A percentile compares a stretch with the other conserved stretches of the same genome.
Evolutionary conservation across 2,329 filamentous ascomycete species (phyloP).

Genomic region (Metarhizium robertsii): DNA sequence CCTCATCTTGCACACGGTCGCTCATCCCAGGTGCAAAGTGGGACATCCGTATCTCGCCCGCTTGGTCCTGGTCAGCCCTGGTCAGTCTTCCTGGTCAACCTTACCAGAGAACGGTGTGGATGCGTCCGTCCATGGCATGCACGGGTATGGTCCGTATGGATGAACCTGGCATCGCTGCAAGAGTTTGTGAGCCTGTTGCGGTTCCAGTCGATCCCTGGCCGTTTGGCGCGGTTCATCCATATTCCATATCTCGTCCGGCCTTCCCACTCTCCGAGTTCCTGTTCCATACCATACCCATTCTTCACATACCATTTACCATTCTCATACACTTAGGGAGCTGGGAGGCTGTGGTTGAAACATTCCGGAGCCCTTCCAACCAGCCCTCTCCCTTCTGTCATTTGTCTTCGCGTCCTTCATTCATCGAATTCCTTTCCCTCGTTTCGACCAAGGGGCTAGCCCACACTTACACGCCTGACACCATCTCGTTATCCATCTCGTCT

Average conservation of each 20-base stretch:
- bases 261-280: neutral
- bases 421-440: slow-evolving; percentile 11
- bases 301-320: slow-evolving; percentile 4
- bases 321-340: slow-evolving; percentile 1
- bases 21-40: slow-evolving; percentile 1
- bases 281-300: neutral
- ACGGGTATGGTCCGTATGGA: neutral
- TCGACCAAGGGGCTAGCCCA: neutral
- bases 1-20: neutral
- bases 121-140: neutral
- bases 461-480: neutral
- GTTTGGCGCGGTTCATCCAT: slow-evolving; percentile 4
- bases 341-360: slow-evolving; percentile 5
- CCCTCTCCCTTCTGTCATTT: slow-evolving; percentile 6
- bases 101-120: neutral
- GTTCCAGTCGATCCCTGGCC: neutral
- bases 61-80: neutral
- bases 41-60: slow-evolving; percentile 1
- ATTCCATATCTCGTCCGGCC: slow-evolving; percentile 1
- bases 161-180: neutral
- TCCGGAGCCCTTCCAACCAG: slow-evolving; percentile 7
- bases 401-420: slow-evolving; percentile 4
- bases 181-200: neutral
- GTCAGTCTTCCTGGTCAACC: neutral
- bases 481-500: neutral